Conservation (phyloP, 2,329 filamentous ascomycete genomes). For the Cladosporium sp. region DNA sequence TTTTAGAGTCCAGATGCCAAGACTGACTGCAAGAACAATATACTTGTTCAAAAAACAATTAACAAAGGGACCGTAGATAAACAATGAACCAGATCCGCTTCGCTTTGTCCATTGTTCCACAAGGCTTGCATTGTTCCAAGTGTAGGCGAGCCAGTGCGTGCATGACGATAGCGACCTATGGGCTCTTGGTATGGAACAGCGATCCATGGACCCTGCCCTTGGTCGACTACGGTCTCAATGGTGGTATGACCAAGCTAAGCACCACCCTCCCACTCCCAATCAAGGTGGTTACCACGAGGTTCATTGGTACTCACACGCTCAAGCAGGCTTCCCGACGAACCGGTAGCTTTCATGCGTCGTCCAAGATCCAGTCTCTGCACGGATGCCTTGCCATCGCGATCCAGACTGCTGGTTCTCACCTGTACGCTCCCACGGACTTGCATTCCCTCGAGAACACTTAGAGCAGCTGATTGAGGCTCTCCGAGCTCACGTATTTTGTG, state of each 20-base stretch:
- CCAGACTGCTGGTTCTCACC: slow-evolving; percentile 23
- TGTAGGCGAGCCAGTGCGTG: background rate
- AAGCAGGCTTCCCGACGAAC: background rate
- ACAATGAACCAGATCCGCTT: background rate
- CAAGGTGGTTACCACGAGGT: background rate
- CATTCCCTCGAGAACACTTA: slow-evolving; percentile 25
- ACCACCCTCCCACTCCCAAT: slow-evolving; percentile 17
- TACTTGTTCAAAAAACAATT: background rate
- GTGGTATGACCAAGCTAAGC: background rate
- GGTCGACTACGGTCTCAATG: background rate
- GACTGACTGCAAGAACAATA: background rate
- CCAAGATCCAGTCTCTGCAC: slow-evolving; percentile 21
- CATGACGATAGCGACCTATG: background rate
- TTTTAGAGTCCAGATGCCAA: background rate
- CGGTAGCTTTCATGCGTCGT: slow-evolving; percentile 22
- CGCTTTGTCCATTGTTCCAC: background rate
- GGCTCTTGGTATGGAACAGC: background rate
- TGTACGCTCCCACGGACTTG: slow-evolving; percentile 24
- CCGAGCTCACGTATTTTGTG: slow-evolving; percentile 18
- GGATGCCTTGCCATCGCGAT: slow-evolving; percentile 18
- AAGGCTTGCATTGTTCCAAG: background rate
- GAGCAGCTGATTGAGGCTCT: slow-evolving; percentile 15
- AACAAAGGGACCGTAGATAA: background rate
- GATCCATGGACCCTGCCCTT: background rate
- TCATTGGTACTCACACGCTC: background rate